A percentile compares a stretch with the other conserved stretches of the same genome.
phyloP scores from a whole-genome alignment of 352 stramenopile species.

The Pythium chondricola region DNA sequence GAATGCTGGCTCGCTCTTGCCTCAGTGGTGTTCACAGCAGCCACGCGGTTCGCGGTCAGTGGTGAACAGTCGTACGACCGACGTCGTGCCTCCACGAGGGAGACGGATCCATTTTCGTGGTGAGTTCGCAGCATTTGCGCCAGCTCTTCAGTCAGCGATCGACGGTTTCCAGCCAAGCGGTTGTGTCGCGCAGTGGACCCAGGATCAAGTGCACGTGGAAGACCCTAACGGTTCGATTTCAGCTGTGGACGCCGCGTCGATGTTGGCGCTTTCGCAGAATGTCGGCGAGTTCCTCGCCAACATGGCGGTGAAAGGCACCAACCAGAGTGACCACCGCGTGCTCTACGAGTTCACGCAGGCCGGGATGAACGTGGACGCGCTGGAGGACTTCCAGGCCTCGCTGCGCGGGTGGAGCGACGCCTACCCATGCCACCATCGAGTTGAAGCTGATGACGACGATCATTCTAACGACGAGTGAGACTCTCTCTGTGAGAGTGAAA shows the following conservation, averaged over 20 bases:
- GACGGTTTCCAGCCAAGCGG: constrained; percentile 23
- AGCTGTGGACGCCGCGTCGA: constrained; percentile 32
- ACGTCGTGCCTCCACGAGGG: constrained; percentile 15
- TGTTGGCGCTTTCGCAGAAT: constrained; percentile 35
- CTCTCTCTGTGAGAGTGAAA: too few relatives aligned
- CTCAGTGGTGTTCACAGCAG: constrained; percentile 4
- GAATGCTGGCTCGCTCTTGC: constrained; percentile 35
- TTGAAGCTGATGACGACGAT: constrained; percentile 10
- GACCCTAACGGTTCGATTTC: constrained; percentile 5
- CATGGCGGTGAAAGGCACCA: constrained; percentile 32
- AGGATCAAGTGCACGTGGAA: constrained; percentile 16
- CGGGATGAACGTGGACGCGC: constrained; percentile 66
- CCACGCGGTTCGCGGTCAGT: constrained; percentile 2
- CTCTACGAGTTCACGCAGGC: constrained; percentile 68
- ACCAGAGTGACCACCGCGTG: constrained; percentile 46
- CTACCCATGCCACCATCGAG: constrained; percentile 21
- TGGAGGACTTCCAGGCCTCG: constrained; percentile 46
- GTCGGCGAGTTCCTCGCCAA: constrained; percentile 39
- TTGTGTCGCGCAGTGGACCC: constrained; percentile 37
- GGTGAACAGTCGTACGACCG: not conserved
- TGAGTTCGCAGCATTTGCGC: constrained; percentile 22
- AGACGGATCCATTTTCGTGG: constrained; percentile 46
- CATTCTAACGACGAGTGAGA: not conserved
- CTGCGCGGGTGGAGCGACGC: constrained; percentile 37
- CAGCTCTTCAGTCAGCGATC: constrained; percentile 22